These are phyloP conservation scores for Trametes punicea DNA, from an alignment of 768 basidiomycete genomes.

Conservation along the genomic window DNA sequence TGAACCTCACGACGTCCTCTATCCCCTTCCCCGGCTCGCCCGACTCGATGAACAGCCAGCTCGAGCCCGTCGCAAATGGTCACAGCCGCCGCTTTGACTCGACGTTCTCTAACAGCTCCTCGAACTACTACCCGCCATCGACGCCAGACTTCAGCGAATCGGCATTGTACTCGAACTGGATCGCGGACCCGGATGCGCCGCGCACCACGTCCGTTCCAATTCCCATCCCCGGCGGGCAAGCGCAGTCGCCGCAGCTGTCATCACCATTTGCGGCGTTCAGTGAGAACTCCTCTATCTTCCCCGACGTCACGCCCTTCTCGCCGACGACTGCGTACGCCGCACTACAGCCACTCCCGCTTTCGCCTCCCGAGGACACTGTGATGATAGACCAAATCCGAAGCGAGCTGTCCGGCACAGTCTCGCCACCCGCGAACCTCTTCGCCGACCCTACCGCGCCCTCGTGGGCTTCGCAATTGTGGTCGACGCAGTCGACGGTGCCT, in stretches of 20 bases:
- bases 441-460: slow-evolving; percentile 42
- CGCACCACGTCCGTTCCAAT: slow-evolving; percentile 56
- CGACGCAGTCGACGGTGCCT: slow-evolving; percentile 40
- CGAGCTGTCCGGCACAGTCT: slow-evolving; percentile 40
- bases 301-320: slow-evolving; percentile 52
- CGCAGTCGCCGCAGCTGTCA: slow-evolving; percentile 28
- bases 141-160: slow-evolving; percentile 40
- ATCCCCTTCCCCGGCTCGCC: slow-evolving; percentile 38
- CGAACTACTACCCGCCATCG: slow-evolving; percentile 34
- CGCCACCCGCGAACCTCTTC: slow-evolving; percentile 58
- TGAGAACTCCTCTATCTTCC: slow-evolving; percentile 41
- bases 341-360: slow-evolving; percentile 56
- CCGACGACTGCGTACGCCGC: slow-evolving; percentile 55
- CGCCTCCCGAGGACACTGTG: slow-evolving; percentile 38
- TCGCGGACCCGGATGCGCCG: slow-evolving; percentile 53
- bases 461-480: slow-evolving; percentile 71
- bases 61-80: slow-evolving; percentile 39
- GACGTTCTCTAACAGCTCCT: slow-evolving; percentile 27
- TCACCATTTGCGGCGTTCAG: slow-evolving; percentile 49
- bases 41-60: slow-evolving; percentile 39
- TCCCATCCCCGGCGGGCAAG: slow-evolving; percentile 44
- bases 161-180: slow-evolving; percentile 52
- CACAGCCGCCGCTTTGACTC: slow-evolving; percentile 26
- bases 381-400: slow-evolving; percentile 24
- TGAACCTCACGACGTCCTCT: slow-evolving; percentile 39